Conservation (phyloP, 1,284 basidiomycete genomes). For the Chiua sp. region DNA sequence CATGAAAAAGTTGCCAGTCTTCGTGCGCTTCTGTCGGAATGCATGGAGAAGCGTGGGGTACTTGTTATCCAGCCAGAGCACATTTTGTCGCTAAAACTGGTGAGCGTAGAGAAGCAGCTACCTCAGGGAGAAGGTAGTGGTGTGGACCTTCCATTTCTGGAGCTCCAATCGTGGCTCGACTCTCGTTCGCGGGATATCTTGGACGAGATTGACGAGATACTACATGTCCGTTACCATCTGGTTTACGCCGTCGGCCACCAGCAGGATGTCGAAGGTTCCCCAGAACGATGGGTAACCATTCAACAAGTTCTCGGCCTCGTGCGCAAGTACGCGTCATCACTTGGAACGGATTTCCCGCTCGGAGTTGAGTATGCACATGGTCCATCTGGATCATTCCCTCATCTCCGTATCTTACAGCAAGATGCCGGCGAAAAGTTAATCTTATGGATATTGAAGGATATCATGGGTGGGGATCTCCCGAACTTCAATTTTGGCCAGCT, state of each 20-base stretch:
- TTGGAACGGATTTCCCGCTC: conserved; percentile 22
- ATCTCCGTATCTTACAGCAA: conserved; percentile 38
- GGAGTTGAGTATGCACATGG: conserved; percentile 10
- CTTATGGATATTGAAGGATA: conserved; percentile 24
- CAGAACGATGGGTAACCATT: conserved; percentile 50
- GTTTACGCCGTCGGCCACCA: conserved; percentile 48
- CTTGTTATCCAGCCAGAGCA: conserved; percentile 57
- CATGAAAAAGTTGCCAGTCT: conserved; percentile 21
- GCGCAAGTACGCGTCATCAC: conserved; percentile 9
- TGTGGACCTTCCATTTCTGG: neutral
- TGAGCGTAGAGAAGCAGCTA: conserved; percentile 16
- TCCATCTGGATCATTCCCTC: conserved; percentile 32
- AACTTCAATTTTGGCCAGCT: conserved; percentile 26
- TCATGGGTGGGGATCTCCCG: conserved; percentile 29
- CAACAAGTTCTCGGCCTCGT: conserved; percentile 44
- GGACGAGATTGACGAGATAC: conserved; percentile 46
- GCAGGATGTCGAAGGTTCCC: conserved; percentile 44
- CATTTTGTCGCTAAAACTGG: conserved; percentile 45
- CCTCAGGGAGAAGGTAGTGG: neutral
- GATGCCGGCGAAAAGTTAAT: conserved; percentile 29
- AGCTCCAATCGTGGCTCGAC: conserved; percentile 35
- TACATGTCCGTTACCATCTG: conserved; percentile 42
- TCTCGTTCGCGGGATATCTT: conserved; percentile 38
- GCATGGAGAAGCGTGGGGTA: conserved; percentile 45
- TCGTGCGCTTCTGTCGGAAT: conserved; percentile 36